Base-by-base conservation (phyloP, 2,329 filamentous ascomycete species). In the Lachnellula hyalina region DNA sequence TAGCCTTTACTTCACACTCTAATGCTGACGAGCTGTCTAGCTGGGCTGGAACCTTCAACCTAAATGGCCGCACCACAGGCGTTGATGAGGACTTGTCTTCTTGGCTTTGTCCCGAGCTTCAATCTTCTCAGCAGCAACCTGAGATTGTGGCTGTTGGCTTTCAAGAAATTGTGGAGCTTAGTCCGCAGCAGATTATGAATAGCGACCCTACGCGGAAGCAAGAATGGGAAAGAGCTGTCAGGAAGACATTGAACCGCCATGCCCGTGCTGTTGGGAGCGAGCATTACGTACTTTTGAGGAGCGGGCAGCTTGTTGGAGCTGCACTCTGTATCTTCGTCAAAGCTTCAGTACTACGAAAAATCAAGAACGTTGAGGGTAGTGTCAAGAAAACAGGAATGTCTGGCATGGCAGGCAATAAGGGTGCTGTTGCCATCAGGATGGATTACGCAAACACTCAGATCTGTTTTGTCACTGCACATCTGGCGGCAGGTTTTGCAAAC, bases 171-270 rank as follows among this genome's bases (percentile, higher is more conserved):
- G 94, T 99, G n/a, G 90, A 96, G 67, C 76, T 99, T 47, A 96
- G 90, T 64, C 94, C 95, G 15, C 93, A 97, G 70, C 94, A 99
- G 67, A 97, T 99, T 67, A 96, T 99, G 91, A 96, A 95, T 61
- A 97, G 92, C 57, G 93, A 99, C 68, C 94, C 94, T 1, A 84
- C 85, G 3, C 82, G 89, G 52, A 89, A 93, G 61, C 85, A 90
- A 60, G 75, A 86, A 19, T 99, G 94, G 94, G 94, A 99, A 69
- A 75, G 79, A 51, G 86, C 89, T 4, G 91, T 97, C 23, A 86
- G 86, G 61, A 77, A 77, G 46, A 90, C 86, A 14, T 73, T 99
- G 40, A 96, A 97, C 64, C 72, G 74, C 11, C 82, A 87, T 60
- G 85, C 90, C 17, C 79, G 80, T 41, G 76, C 76, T 55, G 75